Conservation (phyloP, 2,329 filamentous ascomycete species). For the Juglanconis juglandina region DNA sequence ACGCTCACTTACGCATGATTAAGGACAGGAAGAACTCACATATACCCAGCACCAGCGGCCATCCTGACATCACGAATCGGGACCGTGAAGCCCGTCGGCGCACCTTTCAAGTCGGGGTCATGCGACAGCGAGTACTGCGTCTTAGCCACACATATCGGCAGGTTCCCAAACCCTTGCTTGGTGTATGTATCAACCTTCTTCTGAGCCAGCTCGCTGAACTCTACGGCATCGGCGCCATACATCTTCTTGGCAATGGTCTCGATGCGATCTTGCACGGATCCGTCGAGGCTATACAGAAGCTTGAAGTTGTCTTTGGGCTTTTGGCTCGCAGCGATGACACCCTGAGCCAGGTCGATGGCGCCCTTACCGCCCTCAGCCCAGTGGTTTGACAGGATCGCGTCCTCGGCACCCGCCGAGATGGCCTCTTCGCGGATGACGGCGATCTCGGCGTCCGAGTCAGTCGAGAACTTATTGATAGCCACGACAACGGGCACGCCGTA, state of each 20-base stretch:
- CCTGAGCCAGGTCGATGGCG: constrained; percentile 82
- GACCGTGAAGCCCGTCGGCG: constrained; percentile 88
- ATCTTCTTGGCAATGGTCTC: constrained; percentile 86
- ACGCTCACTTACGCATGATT: neutral
- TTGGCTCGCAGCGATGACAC: constrained; percentile 76
- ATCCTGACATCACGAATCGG: constrained; percentile 92
- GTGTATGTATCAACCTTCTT: constrained; percentile 96
- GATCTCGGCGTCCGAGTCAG: constrained; percentile 90
- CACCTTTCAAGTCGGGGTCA: constrained; percentile 89
- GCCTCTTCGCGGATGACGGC: constrained; percentile 86
- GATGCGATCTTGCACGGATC: constrained; percentile 81
- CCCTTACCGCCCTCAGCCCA: constrained; percentile 94
- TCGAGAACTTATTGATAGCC: constrained; percentile 94
- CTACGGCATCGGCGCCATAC: constrained; percentile 87
- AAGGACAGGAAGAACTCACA: constrained; percentile 51
- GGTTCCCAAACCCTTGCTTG: constrained; percentile 82
- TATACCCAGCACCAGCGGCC: constrained; percentile 88
- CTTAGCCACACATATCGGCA: constrained; percentile 97
- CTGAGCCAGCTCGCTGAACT: constrained; percentile 91
- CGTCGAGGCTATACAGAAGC: constrained; percentile 78
- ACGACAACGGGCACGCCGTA: constrained; percentile 95
- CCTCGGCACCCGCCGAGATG: constrained; percentile 85
- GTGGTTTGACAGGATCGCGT: constrained; percentile 91
- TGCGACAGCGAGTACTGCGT: constrained; percentile 96
- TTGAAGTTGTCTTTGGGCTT: constrained; percentile 81